These are phyloP conservation scores for Cardamine resedifolia DNA, from an alignment of 345 rosid species.

Conservation along the genomic window DNA sequence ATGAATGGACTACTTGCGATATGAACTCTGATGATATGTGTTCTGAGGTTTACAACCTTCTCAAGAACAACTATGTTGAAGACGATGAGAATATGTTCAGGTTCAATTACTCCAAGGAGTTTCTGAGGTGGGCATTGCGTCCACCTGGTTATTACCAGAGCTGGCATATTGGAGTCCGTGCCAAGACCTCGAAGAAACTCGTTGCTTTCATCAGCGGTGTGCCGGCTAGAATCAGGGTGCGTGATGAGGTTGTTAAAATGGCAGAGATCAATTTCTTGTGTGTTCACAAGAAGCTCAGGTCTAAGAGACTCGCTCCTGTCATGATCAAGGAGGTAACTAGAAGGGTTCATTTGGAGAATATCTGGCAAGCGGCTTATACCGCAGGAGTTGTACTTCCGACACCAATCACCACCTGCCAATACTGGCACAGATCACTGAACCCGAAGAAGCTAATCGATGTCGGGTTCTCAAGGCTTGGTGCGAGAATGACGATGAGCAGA, in stretches of 20 bases:
- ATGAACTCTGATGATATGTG: constrained; percentile 76
- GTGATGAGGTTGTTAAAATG: constrained; percentile 73
- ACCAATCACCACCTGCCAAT: constrained; percentile 83
- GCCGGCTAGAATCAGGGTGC: constrained; percentile 87
- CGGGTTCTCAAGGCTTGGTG: constrained; percentile 88
- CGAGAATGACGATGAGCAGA: constrained; percentile 97
- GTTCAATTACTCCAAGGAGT: constrained; percentile 93
- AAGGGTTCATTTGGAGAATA: constrained; percentile 87
- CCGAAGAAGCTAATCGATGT: constrained; percentile 97
- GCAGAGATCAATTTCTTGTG: constrained; percentile 95
- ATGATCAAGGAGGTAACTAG: constrained; percentile 97
- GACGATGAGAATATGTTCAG: constrained; percentile 98
- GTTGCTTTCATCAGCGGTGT: constrained; percentile 91
- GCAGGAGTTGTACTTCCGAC: constrained; percentile 95
- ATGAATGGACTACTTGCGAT: constrained; percentile 91
- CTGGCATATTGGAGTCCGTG: constrained; percentile 97
- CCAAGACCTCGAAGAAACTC: constrained; percentile 71
- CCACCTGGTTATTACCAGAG: constrained; percentile 78
- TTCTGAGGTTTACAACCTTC: constrained; percentile 66
- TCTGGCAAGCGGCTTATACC: constrained; percentile 96
- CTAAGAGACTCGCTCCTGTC: constrained; percentile 93
- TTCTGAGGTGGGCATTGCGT: constrained; percentile 82
- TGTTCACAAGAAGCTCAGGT: constrained; percentile 92
- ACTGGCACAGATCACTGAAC: constrained; percentile 97
- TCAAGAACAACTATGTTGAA: constrained; percentile 86